A percentile compares a stretch with the other conserved stretches of the same genome.
Evolutionary conservation across 768 basidiomycete genomes (phyloP).

Genomic region (Suillus americanus): DNA sequence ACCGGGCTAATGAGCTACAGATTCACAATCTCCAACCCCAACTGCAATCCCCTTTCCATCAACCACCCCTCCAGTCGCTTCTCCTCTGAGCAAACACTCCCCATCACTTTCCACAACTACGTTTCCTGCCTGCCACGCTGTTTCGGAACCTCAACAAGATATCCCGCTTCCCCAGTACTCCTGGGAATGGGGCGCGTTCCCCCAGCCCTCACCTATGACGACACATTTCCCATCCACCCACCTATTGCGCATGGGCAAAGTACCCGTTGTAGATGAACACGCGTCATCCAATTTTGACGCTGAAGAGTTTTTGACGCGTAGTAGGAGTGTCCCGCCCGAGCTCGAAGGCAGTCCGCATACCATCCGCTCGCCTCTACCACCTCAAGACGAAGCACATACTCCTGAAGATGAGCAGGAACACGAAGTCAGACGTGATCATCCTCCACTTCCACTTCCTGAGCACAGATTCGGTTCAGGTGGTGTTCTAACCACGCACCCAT

Average conservation of each 20-base stretch:
- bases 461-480: conserved; percentile 50
- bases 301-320: conserved; percentile 39
- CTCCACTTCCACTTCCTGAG: neutral
- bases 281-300: conserved; percentile 15
- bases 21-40: conserved; percentile 2
- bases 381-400: conserved; percentile 18
- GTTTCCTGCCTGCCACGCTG: conserved; percentile 47
- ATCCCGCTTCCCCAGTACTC: conserved; percentile 60
- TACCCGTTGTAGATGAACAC: conserved; percentile 9
- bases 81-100: conserved; percentile 12
- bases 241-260: conserved; percentile 14
- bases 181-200: conserved; percentile 95
- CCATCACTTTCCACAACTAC: conserved; percentile 27
- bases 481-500: conserved; percentile 53
- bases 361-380: conserved; percentile 19
- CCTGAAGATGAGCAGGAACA: conserved; percentile 27
- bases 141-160: conserved; percentile 64
- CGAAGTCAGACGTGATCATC: conserved; percentile 17
- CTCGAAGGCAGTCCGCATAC: conserved; percentile 44
- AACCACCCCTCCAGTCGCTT: conserved; percentile 16
- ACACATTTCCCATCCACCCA: conserved; percentile 38
- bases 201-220: conserved; percentile 71
- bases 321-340: conserved; percentile 58
- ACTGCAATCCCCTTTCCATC: neutral
- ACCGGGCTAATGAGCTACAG: neutral